These are phyloP conservation scores for Aphanoascus verrucosus DNA, from an alignment of 2,329 filamentous ascomycete genomes.

Conservation along the genomic window DNA sequence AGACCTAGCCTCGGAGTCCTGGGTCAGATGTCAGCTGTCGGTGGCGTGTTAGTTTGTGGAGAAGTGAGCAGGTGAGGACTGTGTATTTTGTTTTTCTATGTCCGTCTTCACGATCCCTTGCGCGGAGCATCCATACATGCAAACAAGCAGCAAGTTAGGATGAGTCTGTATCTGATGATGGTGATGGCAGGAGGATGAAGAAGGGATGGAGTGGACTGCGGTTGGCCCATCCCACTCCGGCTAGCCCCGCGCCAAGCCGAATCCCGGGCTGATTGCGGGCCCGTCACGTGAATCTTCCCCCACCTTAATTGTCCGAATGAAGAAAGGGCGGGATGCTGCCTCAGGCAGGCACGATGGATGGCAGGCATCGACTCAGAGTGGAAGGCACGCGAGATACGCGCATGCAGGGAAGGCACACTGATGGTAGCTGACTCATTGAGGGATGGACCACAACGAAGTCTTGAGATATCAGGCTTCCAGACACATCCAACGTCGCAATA, in stretches of 20 bases:
- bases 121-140: not conserved
- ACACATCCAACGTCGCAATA: not conserved
- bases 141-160: too few relatives aligned
- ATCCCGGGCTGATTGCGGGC: not conserved
- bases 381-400: too few relatives aligned
- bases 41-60: not conserved
- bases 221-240: conserved; percentile 3
- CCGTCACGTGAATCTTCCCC: conserved; percentile 4
- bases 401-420: too few relatives aligned
- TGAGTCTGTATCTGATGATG: not conserved
- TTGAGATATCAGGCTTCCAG: not conserved
- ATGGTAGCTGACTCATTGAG: too few relatives aligned
- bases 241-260: not conserved
- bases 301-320: conserved; percentile 4
- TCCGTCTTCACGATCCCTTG: not conserved
- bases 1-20: not conserved
- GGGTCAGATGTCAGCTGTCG: not conserved
- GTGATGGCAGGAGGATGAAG: not conserved
- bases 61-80: too few relatives aligned
- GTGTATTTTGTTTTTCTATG: not conserved
- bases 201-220: not conserved
- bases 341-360: too few relatives aligned
- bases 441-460: too few relatives aligned
- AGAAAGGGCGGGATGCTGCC: conserved; percentile 1
- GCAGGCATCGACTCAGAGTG: too few relatives aligned